Evolutionary conservation across 257 asterid species (phyloP), one percentile per base, ranked within the genome.

Genomic region (Fraxinus excelsior): DNA sequence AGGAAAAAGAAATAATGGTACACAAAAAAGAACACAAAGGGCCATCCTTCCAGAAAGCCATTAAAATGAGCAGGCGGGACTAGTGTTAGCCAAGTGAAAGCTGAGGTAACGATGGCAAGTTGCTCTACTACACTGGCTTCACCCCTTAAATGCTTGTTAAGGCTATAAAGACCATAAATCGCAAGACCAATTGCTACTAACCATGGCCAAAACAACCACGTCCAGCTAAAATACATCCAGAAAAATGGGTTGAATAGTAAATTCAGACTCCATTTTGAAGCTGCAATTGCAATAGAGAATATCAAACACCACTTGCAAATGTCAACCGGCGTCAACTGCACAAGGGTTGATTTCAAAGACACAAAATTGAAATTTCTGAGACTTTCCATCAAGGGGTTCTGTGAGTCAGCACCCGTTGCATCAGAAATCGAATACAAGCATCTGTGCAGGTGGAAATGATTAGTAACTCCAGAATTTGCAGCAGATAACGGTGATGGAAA

Each of bases 11-110:
- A 93, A 79, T 90, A 96, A 81, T 96, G 98, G 84, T 96, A 96
- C 71, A 90, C 85, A 28, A 91, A 86, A 85, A 96, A 93, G 91
- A 93, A 96, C 74, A 91, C 95, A 65, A 91, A 82, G 72, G 99
- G 98, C 98, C 97, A 96, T 3, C 99, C 98, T 84, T 96, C 97
- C 46, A 96, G 97, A 82, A 93, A 96, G 58, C 99, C 99, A 80
- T 91, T 96, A 82, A 90, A 93, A 83, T 90, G 92, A 1, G 99
- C 99, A 19, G 98, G 97, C 0, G 97, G 98, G 18, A 90, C 99
- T 51, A 93, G 74, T 7, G 97, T 96, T 1, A 96, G 86, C 99
- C 99, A 96, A 3, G 98, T 93, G 88, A 96, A 88, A 25, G 94
- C 80, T 18, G 97, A 86, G 4, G 97, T 96, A 60, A 93, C 88